Evolutionary conservation across 1,284 basidiomycete genomes (phyloP), one percentile per base, ranked within the genome.

Genomic region (Cryptococcus sp.): DNA sequence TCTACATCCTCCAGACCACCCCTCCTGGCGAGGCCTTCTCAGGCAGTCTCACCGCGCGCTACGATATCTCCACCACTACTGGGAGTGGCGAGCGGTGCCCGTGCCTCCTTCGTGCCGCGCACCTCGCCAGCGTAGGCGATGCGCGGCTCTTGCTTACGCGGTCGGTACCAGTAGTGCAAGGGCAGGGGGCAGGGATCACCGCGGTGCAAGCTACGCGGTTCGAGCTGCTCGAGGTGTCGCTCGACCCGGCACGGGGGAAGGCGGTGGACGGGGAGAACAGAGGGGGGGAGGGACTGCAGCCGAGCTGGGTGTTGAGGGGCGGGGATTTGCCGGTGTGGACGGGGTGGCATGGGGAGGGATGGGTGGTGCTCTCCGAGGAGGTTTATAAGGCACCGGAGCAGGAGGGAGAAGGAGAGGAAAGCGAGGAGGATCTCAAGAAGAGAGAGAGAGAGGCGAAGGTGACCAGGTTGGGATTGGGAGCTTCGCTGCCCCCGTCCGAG

Each of bases 281-380:
- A n/a, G 21, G 3, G 67, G 76, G 1, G 72, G 86, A 36, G 78
- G 84, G 36, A 46, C 45, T 84, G n/a, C 18, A 56, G 0, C 53
- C 68, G 0, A 40, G 28, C 12, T 94, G 90, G 89, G 83, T 80
- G 52, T 80, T 87, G 15, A 79, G 80, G 24, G 88, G 90, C 2
- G 78, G 82, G 46, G 85, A 88, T 62, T 82, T 91, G 15, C 91
- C 91, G 0, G 77, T 86, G 21, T 70, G 64, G 61, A 57, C 57
- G 7, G 23, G 42, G 1, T 75, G 71, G 70, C 60, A 56, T 15
- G 69, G 70, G 9, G 62, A 55, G 15, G 70, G 71, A 6, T 76
- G 74, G 74, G 21, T 71, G 13, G 55, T 76, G 0, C 55, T 73
- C 1, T 64, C 65, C 5, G 61, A 62, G 5, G 70, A 70, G 43